A percentile compares a stretch with the other conserved stretches of the same genome.
Conservation (phyloP, 805 yeast genomes). For the Cyberlindnera meyerae region DNA sequence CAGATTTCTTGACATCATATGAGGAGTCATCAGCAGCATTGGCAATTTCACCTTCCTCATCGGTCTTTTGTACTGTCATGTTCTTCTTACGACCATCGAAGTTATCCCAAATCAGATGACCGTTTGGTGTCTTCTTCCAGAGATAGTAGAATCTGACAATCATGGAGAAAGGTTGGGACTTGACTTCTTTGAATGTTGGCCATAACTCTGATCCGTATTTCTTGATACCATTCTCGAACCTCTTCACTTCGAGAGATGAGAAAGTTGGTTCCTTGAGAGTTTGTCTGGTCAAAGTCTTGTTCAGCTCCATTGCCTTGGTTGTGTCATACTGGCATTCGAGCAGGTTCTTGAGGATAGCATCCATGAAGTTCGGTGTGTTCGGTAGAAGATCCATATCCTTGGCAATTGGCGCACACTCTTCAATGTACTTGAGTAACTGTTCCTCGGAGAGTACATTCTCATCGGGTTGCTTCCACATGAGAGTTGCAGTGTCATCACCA, state of each 20-base stretch:
- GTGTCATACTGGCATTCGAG: conserved; percentile 48
- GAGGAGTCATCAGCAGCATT: conserved; percentile 62
- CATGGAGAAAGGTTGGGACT: conserved; percentile 68
- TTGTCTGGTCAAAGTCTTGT: conserved; percentile 47
- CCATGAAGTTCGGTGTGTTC: conserved; percentile 77
- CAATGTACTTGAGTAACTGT: conserved; percentile 50
- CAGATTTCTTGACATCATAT: conserved; percentile 52
- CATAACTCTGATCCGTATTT: conserved; percentile 74
- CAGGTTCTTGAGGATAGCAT: conserved; percentile 56
- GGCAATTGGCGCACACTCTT: conserved; percentile 54
- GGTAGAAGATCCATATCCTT: conserved; percentile 46
- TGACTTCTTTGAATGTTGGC: conserved; percentile 68
- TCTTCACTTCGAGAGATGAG: conserved; percentile 50
- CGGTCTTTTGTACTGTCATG: conserved; percentile 29
- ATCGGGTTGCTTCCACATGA: conserved; percentile 59
- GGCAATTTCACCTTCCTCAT: conserved; percentile 21
- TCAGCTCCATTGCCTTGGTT: conserved; percentile 42
- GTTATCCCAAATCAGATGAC: conserved; percentile 77
- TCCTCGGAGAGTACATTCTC: conserved; percentile 16
- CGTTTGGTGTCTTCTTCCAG: conserved; percentile 85
- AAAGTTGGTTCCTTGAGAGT: conserved; percentile 75
- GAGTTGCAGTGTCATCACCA: conserved; percentile 40
- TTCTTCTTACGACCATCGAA: conserved; percentile 70
- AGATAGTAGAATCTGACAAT: conserved; percentile 82
- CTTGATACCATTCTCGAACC: conserved; percentile 72